Base-by-base conservation (phyloP, 169 alveolate species). In the Cryptosporidium sp. region DNA sequence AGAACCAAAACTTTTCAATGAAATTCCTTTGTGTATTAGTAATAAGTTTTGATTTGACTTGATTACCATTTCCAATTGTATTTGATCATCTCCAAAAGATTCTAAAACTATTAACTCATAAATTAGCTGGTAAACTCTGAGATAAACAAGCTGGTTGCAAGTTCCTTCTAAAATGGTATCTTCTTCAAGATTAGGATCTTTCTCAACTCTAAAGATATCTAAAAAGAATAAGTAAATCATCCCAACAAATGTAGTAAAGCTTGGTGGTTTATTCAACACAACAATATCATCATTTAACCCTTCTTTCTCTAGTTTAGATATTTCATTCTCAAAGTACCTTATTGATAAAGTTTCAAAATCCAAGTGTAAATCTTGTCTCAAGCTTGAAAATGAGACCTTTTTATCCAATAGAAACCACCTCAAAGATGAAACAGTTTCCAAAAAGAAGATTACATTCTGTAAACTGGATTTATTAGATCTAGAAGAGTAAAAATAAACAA, bases 341-440 rank as follows among this genome's bases (percentile, higher is more conserved):
- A 65, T n/a, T 12, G 72, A 37, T 16, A 65, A 23, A n/a, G 44
- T 37, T 21, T 65, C 35, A 29, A 65, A 65, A 21, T 31, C 18
- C 12, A 65, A n/a, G 8, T 21, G 1, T n/a, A 65, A 65, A 65
- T 65, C 33, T 7, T 65, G 72, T n/a, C 31, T 37, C 23, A 65
- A 14, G 31, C 31, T 26, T 23, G 37, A 56, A 56, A 56, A 56
- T 2, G 8, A 9, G 35, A 56, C 26, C 5, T 56, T 8, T 21
- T 56, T 26, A 6, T 26, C 35, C 67, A n/a, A n/a, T 16, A 56
- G 9, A 16, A 56, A 37, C 31, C 35, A 56, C 5, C n/a, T 26
- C 35, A 56, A 23, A n/a, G 61, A 73, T 18, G 86, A 73, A 0
- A 73, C 52, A 23, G 68, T 26, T 14, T 73, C 86, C 14, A 73